These are phyloP conservation scores for Datisca glomerata DNA, from an alignment of 306 rosid genomes.

Conservation along the genomic window DNA sequence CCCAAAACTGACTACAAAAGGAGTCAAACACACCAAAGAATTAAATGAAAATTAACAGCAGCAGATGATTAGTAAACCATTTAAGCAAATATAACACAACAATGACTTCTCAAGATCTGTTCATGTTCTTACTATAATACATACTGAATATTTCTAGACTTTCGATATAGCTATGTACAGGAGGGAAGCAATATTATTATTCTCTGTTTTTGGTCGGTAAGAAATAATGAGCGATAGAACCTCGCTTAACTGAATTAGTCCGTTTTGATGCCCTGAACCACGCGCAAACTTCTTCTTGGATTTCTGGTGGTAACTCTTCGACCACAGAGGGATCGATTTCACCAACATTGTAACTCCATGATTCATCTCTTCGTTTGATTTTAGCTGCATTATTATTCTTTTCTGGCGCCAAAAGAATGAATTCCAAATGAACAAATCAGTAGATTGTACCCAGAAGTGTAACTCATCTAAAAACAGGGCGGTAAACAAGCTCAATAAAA, in stretches of 20 bases:
- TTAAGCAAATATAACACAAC: too few species aligned
- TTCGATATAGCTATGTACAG: too few species aligned
- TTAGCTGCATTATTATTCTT: background rate
- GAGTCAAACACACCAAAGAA: too few species aligned
- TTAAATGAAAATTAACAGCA: too few species aligned
- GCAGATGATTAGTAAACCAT: too few species aligned
- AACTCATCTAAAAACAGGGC: too few species aligned
- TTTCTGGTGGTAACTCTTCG: constrained; percentile 74
- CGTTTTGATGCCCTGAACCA: constrained; percentile 66
- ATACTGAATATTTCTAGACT: too few species aligned
- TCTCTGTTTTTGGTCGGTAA: constrained; percentile 40
- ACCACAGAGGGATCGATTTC: constrained; percentile 73
- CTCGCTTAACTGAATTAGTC: constrained; percentile 40
- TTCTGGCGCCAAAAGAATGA: background rate
- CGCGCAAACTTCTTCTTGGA: constrained; percentile 57
- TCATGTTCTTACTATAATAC: too few species aligned
- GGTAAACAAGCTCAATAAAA: constrained; percentile 10
- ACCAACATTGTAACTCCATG: constrained; percentile 58
- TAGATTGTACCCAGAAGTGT: too few species aligned
- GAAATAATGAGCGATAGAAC: constrained; percentile 62
- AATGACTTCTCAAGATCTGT: too few species aligned
- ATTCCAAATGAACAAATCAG: background rate
- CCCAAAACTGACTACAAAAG: too few species aligned
- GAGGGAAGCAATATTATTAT: too few species aligned
- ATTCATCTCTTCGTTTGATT: constrained; percentile 34